Evolutionary conservation across 1,284 basidiomycete genomes (phyloP).

Genomic region (Malassezia obtusa): DNA sequence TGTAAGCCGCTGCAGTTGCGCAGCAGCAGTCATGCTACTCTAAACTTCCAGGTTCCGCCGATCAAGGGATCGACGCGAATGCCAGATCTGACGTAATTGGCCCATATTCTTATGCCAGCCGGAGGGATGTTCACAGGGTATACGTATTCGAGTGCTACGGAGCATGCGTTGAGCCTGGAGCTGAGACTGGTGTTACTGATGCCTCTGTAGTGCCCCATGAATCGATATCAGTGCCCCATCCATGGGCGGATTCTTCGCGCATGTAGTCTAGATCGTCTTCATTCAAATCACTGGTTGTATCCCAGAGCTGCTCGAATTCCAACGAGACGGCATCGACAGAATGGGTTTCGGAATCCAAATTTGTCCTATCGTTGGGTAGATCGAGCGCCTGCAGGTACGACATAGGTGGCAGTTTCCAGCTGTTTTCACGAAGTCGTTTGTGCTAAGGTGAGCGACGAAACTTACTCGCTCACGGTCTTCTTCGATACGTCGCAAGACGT

Average conservation of each 20-base stretch:
- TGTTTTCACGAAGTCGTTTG: slow-evolving; percentile 71
- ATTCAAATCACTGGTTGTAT: slow-evolving; percentile 26
- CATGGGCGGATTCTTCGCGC: slow-evolving; percentile 18
- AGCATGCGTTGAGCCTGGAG: not conserved
- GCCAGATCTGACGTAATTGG: too few relatives aligned
- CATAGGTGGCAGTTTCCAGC: slow-evolving; percentile 75
- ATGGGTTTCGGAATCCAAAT: too few relatives aligned
- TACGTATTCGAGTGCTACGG: not conserved
- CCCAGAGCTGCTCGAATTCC: slow-evolving; percentile 31
- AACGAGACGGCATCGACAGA: slow-evolving; percentile 14
- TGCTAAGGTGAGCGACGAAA: slow-evolving; percentile 52
- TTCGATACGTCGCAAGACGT: slow-evolving; percentile 78
- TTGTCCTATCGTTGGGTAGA: not conserved
- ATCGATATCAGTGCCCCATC: slow-evolving; percentile 19
- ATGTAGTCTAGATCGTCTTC: slow-evolving; percentile 25
- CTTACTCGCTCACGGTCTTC: slow-evolving; percentile 17
- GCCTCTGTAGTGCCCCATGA: too few relatives aligned
- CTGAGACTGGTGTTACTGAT: not conserved
- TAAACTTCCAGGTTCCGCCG: too few relatives aligned
- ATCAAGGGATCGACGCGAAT: too few relatives aligned
- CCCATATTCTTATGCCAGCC: too few relatives aligned
- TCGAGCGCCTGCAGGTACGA: slow-evolving; percentile 20
- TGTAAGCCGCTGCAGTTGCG: slow-evolving; percentile 9
- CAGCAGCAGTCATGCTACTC: not conserved
- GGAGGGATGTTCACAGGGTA: too few relatives aligned